Base-by-base conservation (phyloP, 306 rosid species). In the Quercus rubra region DNA sequence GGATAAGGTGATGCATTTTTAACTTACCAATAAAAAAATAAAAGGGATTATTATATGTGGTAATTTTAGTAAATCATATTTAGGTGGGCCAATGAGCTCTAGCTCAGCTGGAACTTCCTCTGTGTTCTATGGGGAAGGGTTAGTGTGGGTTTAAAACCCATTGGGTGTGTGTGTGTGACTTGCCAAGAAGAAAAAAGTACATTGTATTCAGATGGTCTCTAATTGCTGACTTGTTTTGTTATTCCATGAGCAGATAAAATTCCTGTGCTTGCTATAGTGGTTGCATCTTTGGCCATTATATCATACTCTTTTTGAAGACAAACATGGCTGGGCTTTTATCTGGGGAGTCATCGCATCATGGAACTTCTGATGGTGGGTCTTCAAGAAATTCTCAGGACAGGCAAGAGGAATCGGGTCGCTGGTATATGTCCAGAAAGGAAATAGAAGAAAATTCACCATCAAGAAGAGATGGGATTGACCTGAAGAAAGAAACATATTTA, bases 401-500 rank as follows among this genome's bases (percentile, higher is more conserved):
- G 79, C 79, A 38, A 57, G 88, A 84, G 76, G 89, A 88, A 67
- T 85, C 85, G 9, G 82, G 88, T 68, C 88, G 86, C 23, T 95
- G 99, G 99, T 95, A 95, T 84, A 78, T 92, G 84, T 87, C 88
- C 49, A 80, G 96, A 77, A 89, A 85, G 87, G 97, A 92, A 69
- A 91, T 92, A 67, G 98, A 92, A 85, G 99, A 95, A 51, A 82
- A 89, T 79, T 89, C 99, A 52, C 98, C 99, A 31, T 92, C 99
- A 61, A 91, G 93, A 83, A 83, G 61, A 68, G 96, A 92, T 80
- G 97, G 94, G 77, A 86, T 92, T 86, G 99, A 93, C 84, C 83
- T 91, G 92, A 91, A 92, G 88, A 95, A 92, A 77, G 98, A 92
- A 92, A 86, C 93, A 73, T 92, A 90, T 85, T 86, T 95, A 68